These are phyloP conservation scores for Hypseocharis bilobata DNA, from an alignment of 441 rosid genomes.

Conservation along the genomic window DNA sequence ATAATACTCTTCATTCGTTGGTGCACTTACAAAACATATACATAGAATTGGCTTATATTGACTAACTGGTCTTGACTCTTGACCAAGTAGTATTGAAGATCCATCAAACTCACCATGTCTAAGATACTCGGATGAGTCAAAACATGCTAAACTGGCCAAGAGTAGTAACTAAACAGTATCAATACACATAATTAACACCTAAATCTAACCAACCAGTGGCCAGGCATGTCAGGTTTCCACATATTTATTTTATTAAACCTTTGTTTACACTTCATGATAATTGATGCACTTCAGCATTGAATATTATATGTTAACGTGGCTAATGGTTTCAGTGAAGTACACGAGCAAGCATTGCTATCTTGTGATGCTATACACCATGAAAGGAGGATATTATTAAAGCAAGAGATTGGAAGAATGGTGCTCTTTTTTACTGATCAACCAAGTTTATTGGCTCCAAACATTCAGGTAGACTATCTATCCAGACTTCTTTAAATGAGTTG, in stretches of 20 bases:
- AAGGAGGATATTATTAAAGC: slow-evolving; percentile 86
- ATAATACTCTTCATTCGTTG: no score
- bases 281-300: slow-evolving; percentile 10
- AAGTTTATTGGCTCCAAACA: slow-evolving; percentile 95
- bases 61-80: background rate
- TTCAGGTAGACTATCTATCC: slow-evolving; percentile 49
- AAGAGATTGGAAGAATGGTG: slow-evolving; percentile 98
- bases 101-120: background rate
- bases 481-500: slow-evolving; percentile 3
- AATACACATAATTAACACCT: no score
- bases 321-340: slow-evolving; percentile 73
- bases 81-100: background rate
- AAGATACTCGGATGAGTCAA: no score
- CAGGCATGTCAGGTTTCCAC: no score
- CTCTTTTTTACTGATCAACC: slow-evolving; percentile 96
- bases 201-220: no score
- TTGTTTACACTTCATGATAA: slow-evolving; percentile 7
- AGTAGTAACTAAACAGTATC: background rate
- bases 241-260: background rate
- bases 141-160: background rate
- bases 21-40: no score
- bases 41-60: no score
- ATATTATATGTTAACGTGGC: slow-evolving; percentile 20
- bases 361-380: slow-evolving; percentile 82
- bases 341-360: slow-evolving; percentile 74